phyloP scores from a whole-genome alignment of 805 yeast genomes.

The Henningerozyma blattae region DNA sequence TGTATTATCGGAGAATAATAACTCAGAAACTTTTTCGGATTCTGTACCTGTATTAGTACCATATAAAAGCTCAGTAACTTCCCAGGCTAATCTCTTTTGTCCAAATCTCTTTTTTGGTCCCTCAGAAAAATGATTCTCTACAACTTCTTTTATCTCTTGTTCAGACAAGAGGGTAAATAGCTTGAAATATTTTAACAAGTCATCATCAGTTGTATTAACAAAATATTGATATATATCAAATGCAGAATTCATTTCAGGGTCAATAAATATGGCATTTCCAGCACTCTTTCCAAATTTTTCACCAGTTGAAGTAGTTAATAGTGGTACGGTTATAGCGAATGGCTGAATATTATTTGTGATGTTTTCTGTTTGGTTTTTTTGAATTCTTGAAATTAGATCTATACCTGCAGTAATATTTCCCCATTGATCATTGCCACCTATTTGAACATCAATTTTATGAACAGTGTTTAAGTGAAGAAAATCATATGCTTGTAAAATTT shows the following conservation, averaged over 20 bases:
- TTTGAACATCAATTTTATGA: constrained; percentile 55
- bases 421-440: constrained; percentile 98
- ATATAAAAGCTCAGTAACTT: constrained; percentile 78
- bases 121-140: constrained; percentile 34
- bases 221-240: constrained; percentile 80
- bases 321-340: constrained; percentile 81
- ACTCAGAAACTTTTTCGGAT: constrained; percentile 54
- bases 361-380: constrained; percentile 5
- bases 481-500: constrained; percentile 86
- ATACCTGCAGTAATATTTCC: constrained; percentile 96
- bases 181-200: constrained; percentile 54
- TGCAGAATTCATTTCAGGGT: constrained; percentile 59
- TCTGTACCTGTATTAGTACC: constrained; percentile 66
- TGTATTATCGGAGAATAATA: constrained; percentile 33
- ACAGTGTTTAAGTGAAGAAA: constrained; percentile 66
- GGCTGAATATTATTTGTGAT: not conserved
- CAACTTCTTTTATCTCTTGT: constrained; percentile 39
- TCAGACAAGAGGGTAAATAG: constrained; percentile 72
- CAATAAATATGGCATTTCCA: constrained; percentile 90
- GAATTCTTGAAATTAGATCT: constrained; percentile 64
- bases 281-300: constrained; percentile 95
- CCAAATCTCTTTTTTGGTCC: constrained; percentile 61
- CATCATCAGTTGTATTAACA: constrained; percentile 66
- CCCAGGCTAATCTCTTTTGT: constrained; percentile 68
- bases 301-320: constrained; percentile 78